Base-by-base conservation (phyloP, 2,329 filamentous ascomycete genomes). In the Talaromyces albobiverticillius region DNA sequence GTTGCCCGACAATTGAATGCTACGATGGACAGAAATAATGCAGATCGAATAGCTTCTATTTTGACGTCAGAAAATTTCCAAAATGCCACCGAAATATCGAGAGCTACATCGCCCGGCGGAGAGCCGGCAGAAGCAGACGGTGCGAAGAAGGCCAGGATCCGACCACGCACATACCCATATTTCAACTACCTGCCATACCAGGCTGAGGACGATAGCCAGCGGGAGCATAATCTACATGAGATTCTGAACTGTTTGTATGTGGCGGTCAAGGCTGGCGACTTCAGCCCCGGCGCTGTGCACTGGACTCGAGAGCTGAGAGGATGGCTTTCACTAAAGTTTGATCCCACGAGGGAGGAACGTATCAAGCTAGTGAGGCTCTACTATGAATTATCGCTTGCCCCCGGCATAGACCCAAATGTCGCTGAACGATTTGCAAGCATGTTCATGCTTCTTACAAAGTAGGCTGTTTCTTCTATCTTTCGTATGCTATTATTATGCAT, bases 251-350 rank as follows among this genome's bases (percentile, higher is more conserved):
- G 96, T 67, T 86, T 99, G 26, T 97, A 96, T 71, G 89, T 96
- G 63, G 84, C 93, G 54, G 81, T 99, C 59, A 87, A 91, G 68
- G 88, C 94, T 3, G 91, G 96, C 61, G 94, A 99, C 72, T 97
- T 97, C 72, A 87, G 88, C 22, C 90, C 93, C 0, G 94, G 94
- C 31, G 94, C 93, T 25, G 80, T 96, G 57, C 93, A 99, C 73
- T 99, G 94, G 94, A 96, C 94, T 14, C 86, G 93, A 62, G 94
- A 99, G 81, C 86, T 99, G 46, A 85, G 92, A 67, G 90, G 88
- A 72, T 99, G 95, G 94, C 80, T 99, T 61, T 89, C 88, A 51
- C 84, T 99, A 72, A 99, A 99, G 79, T 99, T 99, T 69, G 93
- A 99, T 75, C 90, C 96, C 69, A 90, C 90, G 46, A 85, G 89